A percentile compares a stretch with the other conserved stretches of the same genome.
These are phyloP conservation scores for Halophytophthora batemanensis DNA, from an alignment of 352 stramenopile species.

Conservation along the genomic window DNA sequence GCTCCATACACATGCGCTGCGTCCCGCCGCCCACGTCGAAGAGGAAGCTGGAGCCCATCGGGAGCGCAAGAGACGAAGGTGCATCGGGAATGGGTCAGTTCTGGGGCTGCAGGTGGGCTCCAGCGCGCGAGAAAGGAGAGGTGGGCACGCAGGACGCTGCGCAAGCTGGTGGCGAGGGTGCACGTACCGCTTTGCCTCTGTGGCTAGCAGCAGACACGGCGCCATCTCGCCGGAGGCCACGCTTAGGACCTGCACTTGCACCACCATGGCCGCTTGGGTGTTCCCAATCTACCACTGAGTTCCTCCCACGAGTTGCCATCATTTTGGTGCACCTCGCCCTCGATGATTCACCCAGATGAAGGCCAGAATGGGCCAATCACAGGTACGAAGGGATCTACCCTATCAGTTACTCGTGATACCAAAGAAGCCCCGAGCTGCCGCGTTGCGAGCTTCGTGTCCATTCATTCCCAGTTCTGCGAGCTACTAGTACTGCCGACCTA, in stretches of 20 bases:
- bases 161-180: neutral
- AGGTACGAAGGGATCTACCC: no score
- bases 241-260: conserved; percentile 76
- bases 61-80: neutral
- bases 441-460: no score
- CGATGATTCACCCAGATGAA: no score
- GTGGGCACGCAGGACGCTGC: neutral
- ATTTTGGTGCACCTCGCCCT: no score
- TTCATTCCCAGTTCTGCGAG: no score
- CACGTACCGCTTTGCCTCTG: conserved; percentile 52
- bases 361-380: no score
- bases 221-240: conserved; percentile 72
- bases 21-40: conserved; percentile 90
- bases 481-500: no score
- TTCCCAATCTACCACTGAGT: no score
- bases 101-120: neutral
- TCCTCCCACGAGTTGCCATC: no score
- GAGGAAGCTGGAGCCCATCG: conserved; percentile 53
- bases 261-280: conserved; percentile 76
- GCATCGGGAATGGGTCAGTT: conserved; percentile 6
- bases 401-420: no score
- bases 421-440: no score
- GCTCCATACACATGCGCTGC: conserved; percentile 90
- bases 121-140: neutral
- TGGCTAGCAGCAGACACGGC: conserved; percentile 68